Conservation (phyloP, 2,329 filamentous ascomycete species). For the Zymoseptoria pseudotritici region DNA sequence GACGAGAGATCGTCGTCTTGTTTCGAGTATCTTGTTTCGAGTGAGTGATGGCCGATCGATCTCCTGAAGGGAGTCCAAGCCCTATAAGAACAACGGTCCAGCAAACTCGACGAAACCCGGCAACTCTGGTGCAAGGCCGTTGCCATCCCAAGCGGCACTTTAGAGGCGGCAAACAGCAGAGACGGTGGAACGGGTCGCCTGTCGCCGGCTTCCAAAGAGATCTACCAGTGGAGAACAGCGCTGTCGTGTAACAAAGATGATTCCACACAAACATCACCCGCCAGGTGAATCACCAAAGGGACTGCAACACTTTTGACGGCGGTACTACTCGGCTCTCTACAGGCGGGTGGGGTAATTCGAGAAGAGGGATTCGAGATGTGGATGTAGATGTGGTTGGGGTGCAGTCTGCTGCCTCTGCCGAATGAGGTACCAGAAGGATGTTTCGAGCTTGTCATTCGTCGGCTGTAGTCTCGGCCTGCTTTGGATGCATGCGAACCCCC, state of each 20-base stretch:
- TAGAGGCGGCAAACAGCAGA: slow-evolving; percentile 1
- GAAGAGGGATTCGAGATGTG: not conserved
- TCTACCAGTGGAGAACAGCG: not conserved
- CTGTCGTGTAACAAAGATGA: not conserved
- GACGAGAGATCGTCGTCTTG: not conserved
- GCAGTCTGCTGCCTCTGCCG: not conserved
- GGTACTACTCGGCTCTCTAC: not conserved
- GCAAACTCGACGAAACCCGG: slow-evolving; percentile 13
- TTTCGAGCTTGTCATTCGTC: not conserved
- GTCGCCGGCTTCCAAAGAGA: not conserved
- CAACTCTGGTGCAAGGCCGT: not conserved
- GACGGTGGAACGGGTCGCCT: slow-evolving; percentile 6
- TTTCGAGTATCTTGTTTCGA: not conserved
- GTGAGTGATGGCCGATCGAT: not conserved
- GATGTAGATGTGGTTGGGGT: not conserved
- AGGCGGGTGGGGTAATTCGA: not conserved
- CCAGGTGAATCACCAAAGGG: not conserved
- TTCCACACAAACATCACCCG: not conserved
- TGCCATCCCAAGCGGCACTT: slow-evolving; percentile 14
- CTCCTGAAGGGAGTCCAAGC: not conserved
- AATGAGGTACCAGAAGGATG: not conserved
- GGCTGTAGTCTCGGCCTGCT: not conserved
- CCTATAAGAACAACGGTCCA: not conserved
- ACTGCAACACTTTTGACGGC: not conserved
- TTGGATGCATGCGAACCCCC: not conserved